Evolutionary conservation across 768 basidiomycete species (phyloP).

Genomic region (Amanita rubescens): DNA sequence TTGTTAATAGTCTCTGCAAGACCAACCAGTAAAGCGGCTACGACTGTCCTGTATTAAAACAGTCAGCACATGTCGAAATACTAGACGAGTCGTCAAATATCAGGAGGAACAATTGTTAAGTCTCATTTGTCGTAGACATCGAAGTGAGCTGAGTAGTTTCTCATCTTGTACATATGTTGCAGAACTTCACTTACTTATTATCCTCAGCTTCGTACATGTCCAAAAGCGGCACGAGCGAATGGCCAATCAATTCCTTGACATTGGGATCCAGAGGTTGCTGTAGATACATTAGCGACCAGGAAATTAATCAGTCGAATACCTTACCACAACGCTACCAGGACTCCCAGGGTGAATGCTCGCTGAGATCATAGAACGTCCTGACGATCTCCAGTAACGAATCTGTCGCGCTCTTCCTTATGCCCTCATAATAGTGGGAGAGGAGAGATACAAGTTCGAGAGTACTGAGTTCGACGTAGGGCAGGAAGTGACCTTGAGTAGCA

Average conservation of each 20-base stretch:
- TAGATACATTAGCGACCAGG: constrained; percentile 3
- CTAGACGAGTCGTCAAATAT: constrained; percentile 12
- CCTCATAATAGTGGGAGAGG: constrained; percentile 92
- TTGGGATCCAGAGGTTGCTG: constrained; percentile 47
- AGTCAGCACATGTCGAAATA: constrained; percentile 24
- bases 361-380: constrained; percentile 86
- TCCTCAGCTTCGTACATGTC: constrained; percentile 94
- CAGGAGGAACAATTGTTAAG: constrained; percentile 20
- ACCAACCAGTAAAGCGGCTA: constrained; percentile 78
- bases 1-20: constrained; percentile 90
- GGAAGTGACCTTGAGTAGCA: constrained; percentile 74
- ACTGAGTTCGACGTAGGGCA: constrained; percentile 83
- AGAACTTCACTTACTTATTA: constrained; percentile 70
- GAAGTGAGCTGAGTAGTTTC: constrained; percentile 73
- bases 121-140: constrained; percentile 60
- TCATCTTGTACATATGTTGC: constrained; percentile 34
- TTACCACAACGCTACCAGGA: constrained; percentile 61
- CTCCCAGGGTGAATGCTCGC: constrained; percentile 75
- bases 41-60: constrained; percentile 59
- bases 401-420: constrained; percentile 89
- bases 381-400: constrained; percentile 85
- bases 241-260: constrained; percentile 74
- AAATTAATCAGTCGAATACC: constrained; percentile 18
- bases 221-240: constrained; percentile 65
- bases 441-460: constrained; percentile 73